These are phyloP conservation scores for Phaeophleospora eucalypticola DNA, from an alignment of 2,329 filamentous ascomycete genomes.

Conservation along the genomic window DNA sequence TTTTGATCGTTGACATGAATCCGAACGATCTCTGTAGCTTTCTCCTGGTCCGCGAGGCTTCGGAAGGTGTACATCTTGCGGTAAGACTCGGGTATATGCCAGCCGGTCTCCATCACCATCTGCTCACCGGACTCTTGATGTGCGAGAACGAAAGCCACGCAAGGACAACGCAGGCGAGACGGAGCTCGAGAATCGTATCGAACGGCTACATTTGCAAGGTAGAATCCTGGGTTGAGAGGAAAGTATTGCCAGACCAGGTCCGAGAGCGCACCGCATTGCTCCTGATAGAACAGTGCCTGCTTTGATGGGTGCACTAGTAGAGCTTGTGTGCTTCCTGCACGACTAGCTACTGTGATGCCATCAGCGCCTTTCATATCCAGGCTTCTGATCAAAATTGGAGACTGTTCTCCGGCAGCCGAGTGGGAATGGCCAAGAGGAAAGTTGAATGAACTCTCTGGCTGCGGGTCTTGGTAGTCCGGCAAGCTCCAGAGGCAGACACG, in stretches of 20 bases:
- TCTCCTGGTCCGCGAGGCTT: background rate
- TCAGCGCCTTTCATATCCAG: background rate
- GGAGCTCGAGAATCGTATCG: background rate
- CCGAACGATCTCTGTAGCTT: background rate
- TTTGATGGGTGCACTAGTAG: background rate
- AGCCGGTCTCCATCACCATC: background rate
- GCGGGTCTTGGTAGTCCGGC: background rate
- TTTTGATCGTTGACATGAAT: background rate
- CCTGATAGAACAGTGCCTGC: background rate
- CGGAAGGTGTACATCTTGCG: background rate
- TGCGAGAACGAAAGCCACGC: background rate
- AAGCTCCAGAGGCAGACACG: background rate
- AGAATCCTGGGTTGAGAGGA: background rate
- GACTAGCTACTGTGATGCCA: background rate
- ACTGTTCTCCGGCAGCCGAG: background rate
- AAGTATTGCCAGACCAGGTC: background rate
- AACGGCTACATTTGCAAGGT: background rate
- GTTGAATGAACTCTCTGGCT: background rate
- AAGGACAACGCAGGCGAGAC: background rate
- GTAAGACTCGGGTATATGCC: background rate
- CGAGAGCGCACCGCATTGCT: background rate
- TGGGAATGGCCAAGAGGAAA: background rate
- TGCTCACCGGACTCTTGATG: background rate
- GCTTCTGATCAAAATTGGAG: background rate
- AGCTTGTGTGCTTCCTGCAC: background rate